Percentiles rank a stretch among this genome's conserved stretches.
Conservation (phyloP, 805 yeast species). For the Zygoascus tannicola region DNA sequence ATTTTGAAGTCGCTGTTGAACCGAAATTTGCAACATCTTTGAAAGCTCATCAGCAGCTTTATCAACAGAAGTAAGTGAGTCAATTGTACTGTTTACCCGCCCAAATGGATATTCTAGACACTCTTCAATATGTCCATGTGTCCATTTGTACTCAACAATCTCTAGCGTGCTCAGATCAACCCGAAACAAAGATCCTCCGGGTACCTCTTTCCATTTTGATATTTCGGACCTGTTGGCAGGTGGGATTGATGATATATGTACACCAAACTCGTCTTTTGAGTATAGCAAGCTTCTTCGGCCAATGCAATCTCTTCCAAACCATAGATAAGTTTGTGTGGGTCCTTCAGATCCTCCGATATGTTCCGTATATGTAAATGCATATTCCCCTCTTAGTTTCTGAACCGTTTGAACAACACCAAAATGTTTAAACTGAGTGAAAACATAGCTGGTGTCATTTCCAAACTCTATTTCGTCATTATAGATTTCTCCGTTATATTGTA, state of each 20-base stretch:
- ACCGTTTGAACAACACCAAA: slow-evolving; percentile 37
- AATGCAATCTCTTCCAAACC: slow-evolving; percentile 75
- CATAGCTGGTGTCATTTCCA: slow-evolving; percentile 56
- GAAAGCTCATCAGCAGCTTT: slow-evolving; percentile 3
- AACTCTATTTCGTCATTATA: slow-evolving; percentile 48
- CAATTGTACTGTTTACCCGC: not conserved
- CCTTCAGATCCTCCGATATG: slow-evolving; percentile 23
- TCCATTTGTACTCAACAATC: slow-evolving; percentile 17
- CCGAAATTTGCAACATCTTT: slow-evolving; percentile 2
- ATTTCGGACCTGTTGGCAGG: slow-evolving; percentile 1
- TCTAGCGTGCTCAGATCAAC: slow-evolving; percentile 27
- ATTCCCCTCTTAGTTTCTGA: slow-evolving; percentile 62
- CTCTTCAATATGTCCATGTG: not conserved
- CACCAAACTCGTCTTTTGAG: slow-evolving; percentile 24
- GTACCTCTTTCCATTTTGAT: slow-evolving; percentile 38
- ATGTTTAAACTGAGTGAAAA: slow-evolving; percentile 33
- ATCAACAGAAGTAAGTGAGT: not conserved
- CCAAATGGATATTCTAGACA: slow-evolving; percentile 6
- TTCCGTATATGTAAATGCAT: slow-evolving; percentile 47
- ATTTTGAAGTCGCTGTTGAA: slow-evolving; percentile 3
- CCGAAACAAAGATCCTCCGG: slow-evolving; percentile 40
- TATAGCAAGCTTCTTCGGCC: slow-evolving; percentile 76
- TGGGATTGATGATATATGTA: slow-evolving; percentile 41
- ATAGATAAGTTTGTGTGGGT: slow-evolving; percentile 30
- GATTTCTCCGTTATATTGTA: slow-evolving; percentile 89